Conservation (phyloP, 257 asterid genomes). For the Agastache rugosa region DNA sequence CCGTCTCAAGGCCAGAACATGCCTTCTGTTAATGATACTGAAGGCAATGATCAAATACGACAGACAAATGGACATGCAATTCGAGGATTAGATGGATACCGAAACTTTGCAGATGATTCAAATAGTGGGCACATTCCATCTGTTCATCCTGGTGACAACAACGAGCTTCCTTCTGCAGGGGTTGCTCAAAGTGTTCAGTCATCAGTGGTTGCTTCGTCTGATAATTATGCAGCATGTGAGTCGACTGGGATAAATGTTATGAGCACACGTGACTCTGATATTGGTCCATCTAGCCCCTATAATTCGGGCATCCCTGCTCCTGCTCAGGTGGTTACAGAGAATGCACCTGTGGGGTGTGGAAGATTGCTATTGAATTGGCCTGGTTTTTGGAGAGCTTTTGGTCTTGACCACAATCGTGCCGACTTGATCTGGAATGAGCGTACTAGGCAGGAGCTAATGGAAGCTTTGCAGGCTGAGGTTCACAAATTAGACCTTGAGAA, state of each 20-base stretch:
- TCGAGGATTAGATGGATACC: conserved; percentile 59
- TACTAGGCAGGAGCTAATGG: conserved; percentile 93
- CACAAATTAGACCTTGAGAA: conserved; percentile 94
- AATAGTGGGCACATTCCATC: conserved; percentile 51
- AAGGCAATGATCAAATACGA: conserved; percentile 54
- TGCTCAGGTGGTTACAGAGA: conserved; percentile 93
- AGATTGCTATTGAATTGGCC: conserved; percentile 94
- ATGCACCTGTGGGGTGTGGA: conserved; percentile 94
- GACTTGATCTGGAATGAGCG: conserved; percentile 99
- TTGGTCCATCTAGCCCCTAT: conserved; percentile 54
- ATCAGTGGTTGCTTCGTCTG: conserved; percentile 49
- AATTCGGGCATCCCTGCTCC: conserved; percentile 79
- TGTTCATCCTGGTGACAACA: conserved; percentile 52
- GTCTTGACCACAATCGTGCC: conserved; percentile 96
- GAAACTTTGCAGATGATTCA: conserved; percentile 50
- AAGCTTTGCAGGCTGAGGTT: conserved; percentile 96
- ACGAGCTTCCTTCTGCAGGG: conserved; percentile 50
- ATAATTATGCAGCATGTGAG: conserved; percentile 49
- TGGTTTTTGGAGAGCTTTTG: conserved; percentile 95
- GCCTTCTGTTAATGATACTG: conserved; percentile 58
- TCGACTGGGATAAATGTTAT: conserved; percentile 55
- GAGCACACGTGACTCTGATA: conserved; percentile 52
- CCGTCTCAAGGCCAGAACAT: conserved; percentile 61
- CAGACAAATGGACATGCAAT: conserved; percentile 49
- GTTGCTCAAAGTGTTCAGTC: conserved; percentile 54